Conservation (phyloP, 164 flowering plant genomes). For the Brasenia schreberi region DNA sequence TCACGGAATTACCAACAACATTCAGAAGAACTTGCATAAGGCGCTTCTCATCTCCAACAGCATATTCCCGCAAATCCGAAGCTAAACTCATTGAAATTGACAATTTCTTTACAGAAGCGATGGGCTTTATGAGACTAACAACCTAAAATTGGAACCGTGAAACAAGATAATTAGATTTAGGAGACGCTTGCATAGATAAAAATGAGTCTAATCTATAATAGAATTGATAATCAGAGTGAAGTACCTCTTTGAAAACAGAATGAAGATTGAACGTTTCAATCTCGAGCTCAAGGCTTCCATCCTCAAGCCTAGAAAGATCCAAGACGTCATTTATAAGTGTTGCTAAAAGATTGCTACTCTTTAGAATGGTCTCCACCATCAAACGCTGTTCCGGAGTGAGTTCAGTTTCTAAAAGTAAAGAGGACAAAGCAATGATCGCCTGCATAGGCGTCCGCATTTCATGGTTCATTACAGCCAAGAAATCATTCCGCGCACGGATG, state of each 20-base stretch:
- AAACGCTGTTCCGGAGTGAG: conserved; percentile 80
- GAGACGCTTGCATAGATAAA: not conserved
- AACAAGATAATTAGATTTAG: not conserved
- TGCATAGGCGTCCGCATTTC: conserved; percentile 97
- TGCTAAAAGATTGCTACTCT: conserved; percentile 76
- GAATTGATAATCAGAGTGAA: too few species aligned
- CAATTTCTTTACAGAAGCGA: conserved; percentile 71
- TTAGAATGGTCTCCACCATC: conserved; percentile 80
- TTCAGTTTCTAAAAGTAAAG: conserved; percentile 59
- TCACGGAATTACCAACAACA: conserved; percentile 85
- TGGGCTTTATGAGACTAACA: conserved; percentile 64
- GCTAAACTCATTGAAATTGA: conserved; percentile 36
- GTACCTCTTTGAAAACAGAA: conserved; percentile 55
- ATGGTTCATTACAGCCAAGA: conserved; percentile 91
- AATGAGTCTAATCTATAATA: not conserved
- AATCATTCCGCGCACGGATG: conserved; percentile 84
- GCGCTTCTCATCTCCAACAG: conserved; percentile 85
- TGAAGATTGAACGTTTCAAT: conserved; percentile 51
- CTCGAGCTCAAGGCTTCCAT: conserved; percentile 87
- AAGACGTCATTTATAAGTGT: conserved; percentile 84
- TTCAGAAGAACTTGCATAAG: conserved; percentile 67
- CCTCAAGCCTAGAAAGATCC: conserved; percentile 91
- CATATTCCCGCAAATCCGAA: conserved; percentile 63
- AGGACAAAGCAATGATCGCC: conserved; percentile 79
- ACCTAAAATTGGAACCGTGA: conserved; percentile 28